phyloP scores from a whole-genome alignment of 176 grass and related monocot genomes.

The Triticum dicoccoides region DNA sequence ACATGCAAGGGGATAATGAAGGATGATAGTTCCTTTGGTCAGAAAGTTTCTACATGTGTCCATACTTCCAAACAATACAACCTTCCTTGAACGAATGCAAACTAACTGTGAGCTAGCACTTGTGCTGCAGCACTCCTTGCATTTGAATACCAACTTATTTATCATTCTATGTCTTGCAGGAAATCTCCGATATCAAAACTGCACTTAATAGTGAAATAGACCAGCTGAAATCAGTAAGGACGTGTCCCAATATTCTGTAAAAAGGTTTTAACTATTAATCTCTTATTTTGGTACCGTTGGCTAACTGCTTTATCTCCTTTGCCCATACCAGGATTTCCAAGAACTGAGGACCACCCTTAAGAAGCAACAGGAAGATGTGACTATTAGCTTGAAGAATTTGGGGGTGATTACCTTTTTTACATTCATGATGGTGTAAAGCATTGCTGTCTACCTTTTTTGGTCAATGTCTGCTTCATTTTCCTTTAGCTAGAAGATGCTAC shows the following conservation, averaged over 20 bases:
- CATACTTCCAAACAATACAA: neutral
- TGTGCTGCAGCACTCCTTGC: neutral
- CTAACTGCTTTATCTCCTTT: conserved; percentile 27
- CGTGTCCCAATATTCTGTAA: conserved; percentile 2
- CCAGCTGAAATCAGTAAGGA: conserved; percentile 73
- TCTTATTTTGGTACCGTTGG: neutral
- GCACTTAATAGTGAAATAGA: conserved; percentile 74
- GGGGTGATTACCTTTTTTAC: conserved; percentile 48
- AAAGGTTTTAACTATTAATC: neutral
- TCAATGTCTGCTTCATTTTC: neutral
- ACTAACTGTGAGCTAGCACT: neutral
- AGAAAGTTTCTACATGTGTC: neutral
- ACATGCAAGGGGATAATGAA: neutral
- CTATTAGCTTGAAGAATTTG: conserved; percentile 73
- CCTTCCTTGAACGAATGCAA: neutral
- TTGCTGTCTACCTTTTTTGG: neutral
- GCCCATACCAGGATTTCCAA: conserved; percentile 69
- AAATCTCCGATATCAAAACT: conserved; percentile 84
- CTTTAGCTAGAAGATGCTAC: conserved; percentile 45
- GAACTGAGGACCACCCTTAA: conserved; percentile 88
- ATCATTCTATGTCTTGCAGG: conserved; percentile 52
- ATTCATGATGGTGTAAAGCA: neutral
- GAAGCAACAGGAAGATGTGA: conserved; percentile 95
- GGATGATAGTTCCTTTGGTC: neutral
- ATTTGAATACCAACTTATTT: conserved; percentile 22